Evolutionary conservation across 257 asterid species (phyloP), one percentile per base, ranked within the genome.

Genomic region (Ocimum tenuiflorum): DNA sequence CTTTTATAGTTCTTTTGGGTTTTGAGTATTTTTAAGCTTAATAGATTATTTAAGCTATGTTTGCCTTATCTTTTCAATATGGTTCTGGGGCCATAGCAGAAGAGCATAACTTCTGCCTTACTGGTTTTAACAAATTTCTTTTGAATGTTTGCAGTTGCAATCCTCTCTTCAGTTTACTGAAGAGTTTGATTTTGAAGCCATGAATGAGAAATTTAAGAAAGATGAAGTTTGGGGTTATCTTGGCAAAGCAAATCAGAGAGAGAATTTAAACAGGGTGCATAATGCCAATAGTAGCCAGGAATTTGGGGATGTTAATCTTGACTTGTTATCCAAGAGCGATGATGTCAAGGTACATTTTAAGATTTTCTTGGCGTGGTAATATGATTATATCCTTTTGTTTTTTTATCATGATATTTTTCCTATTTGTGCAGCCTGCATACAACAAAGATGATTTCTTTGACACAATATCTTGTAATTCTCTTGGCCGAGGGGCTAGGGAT

Each of bases 161-260:
- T 49, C 57, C 49, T 27, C 78, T 18, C 43, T 76, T 29, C 75
- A 74, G 73, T 79, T 79, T 50, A 75, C 71, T 13, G 91, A 86
- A 71, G 95, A 88, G 71, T 86, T 88, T 56, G 91, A 88, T 77
- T 84, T 86, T 64, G 86, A 76, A 78, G 95, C 88, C 67, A 84
- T 88, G 95, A 86, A 88, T 29, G 95, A 86, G 83, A 88, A 86
- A 79, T 88, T 88, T 39, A 88, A 84, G 57, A 88, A 86, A 71
- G 91, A 86, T 59, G 95, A 88, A 75, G 77, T 88, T 39, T 88
- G 95, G 96, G 96, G 91, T 53, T 53, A 79, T 70, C 86, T 84
- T 53, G 95, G 90, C 65, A 84, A 79, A 77, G 72, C 83, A 74
- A 84, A 78, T 77, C 84, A 72, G 67, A 63, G 65, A 51, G 81